Evolutionary conservation across 2,329 filamentous ascomycete species (phyloP).

Genomic region (Aspergillus sojae): DNA sequence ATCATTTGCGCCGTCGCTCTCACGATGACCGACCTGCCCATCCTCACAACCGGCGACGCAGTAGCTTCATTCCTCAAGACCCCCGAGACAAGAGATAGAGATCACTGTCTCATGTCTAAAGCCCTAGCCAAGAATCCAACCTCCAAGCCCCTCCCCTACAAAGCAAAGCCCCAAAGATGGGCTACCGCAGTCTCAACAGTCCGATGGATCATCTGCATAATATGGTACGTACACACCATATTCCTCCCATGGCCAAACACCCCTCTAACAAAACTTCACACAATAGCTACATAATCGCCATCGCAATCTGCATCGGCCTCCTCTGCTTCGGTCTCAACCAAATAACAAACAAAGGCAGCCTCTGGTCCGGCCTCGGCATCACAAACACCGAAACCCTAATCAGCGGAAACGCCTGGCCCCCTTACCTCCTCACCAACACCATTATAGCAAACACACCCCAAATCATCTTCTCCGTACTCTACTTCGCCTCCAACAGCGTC

Average conservation of each 20-base stretch:
- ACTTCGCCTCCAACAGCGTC: slow-evolving; percentile 35
- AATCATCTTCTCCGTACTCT: slow-evolving; percentile 35
- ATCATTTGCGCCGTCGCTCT: background rate
- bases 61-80: slow-evolving; percentile 8
- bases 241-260: background rate
- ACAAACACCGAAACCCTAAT: slow-evolving; percentile 7
- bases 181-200: background rate
- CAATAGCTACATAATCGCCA: background rate
- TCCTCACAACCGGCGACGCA: slow-evolving; percentile 13
- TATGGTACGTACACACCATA: background rate
- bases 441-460: slow-evolving; percentile 39
- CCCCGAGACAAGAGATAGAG: slow-evolving; percentile 4
- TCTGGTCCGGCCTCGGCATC: slow-evolving; percentile 6
- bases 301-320: slow-evolving; percentile 2
- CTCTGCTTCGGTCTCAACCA: slow-evolving; percentile 4
- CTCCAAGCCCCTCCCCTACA: background rate
- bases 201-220: slow-evolving; percentile 4
- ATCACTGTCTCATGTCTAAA: slow-evolving; percentile 1
- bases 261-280: background rate
- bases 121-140: background rate
- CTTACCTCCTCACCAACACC: slow-evolving; percentile 14
- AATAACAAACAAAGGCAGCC: background rate
- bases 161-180: slow-evolving; percentile 1
- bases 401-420: slow-evolving; percentile 1
- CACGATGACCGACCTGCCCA: background rate